Evolutionary conservation across 2,329 filamentous ascomycete species (phyloP).

Genomic region (Aspergillus transmontanensis): DNA sequence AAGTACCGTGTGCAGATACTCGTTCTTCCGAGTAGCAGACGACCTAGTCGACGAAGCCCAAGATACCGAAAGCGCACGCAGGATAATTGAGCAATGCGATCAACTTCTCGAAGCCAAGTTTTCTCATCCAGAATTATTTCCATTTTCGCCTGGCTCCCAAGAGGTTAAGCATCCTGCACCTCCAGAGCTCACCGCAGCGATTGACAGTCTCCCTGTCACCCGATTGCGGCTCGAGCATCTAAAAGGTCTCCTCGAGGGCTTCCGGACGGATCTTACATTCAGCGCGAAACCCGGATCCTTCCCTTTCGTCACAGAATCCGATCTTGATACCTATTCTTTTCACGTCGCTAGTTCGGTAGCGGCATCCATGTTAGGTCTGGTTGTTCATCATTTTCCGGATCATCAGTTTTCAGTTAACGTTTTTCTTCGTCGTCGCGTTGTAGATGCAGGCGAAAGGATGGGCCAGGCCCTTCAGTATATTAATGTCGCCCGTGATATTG

Average conservation of each 20-base stretch:
- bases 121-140: not conserved
- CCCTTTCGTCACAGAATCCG: conserved; percentile 61
- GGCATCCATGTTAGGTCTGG: conserved; percentile 63
- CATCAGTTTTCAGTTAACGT: not conserved
- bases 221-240: conserved; percentile 63
- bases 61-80: conserved; percentile 28
- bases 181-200: conserved; percentile 30
- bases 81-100: not conserved
- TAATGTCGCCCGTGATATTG: conserved; percentile 75
- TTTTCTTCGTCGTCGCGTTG: not conserved
- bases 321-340: conserved; percentile 65
- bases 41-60: conserved; percentile 70
- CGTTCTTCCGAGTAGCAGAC: conserved; percentile 73
- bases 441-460: conserved; percentile 51
- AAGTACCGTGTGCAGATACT: conserved; percentile 54
- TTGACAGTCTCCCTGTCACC: conserved; percentile 60
- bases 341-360: conserved; percentile 74
- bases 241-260: conserved; percentile 66
- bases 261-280: conserved; percentile 69
- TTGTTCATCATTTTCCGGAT: conserved; percentile 22
- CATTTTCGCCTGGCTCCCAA: not conserved
- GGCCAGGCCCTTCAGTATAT: conserved; percentile 75
- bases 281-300: conserved; percentile 35
- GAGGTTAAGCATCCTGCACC: conserved; percentile 1
- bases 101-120: not conserved